Evolutionary conservation across 495 filamentous ascomycete genomes (phyloP), one percentile per base, ranked within the genome.

Genomic region (Podospora anserina): DNA sequence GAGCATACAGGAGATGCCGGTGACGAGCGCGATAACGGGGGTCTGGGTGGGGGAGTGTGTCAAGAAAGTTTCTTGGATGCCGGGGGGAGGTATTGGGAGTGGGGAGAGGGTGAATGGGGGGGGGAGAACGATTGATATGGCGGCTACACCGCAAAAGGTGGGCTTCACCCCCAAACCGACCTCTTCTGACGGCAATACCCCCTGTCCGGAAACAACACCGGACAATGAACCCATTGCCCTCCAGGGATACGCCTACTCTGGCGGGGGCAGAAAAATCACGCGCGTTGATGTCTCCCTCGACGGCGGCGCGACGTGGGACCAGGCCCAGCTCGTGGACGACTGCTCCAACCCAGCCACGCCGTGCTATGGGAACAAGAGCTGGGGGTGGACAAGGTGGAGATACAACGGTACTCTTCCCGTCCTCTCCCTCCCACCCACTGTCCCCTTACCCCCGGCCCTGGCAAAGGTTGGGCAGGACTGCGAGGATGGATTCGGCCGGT

Each of bases 1-100:
- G 54, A 77, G 87, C 3, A 85, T 90, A 56, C 85, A 86, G 66
- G 85, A 89, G 69, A 85, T 88, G 81, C 87, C 88, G 15, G 80
- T 90, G 67, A 89, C 81, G 23, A 82, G 79, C 57, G 82, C 83
- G 30, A 81, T 85, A 57, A 84, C 83, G 2, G 73, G 74, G 20
- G 77, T 78, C 2, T 79, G 73, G 71, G 73, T 80, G 0, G 78
- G 78, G 59, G 75, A 77, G 23, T 76, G 74, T 56, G 69, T 75
- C 71, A 89, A 87, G 0, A 87, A 90, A 66, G 86, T 90, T 32
- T 68, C 76, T 0, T 73, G 70, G 70, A 68, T 73, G 67, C 4
- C 7, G 30, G 30, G 30, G 7, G 30, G 30, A 7, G 63, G 63
- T 27, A 4, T 1, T 20, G 30, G 7, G 4, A 5, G 30, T 32